Percentiles rank a stretch among this genome's conserved stretches.
Evolutionary conservation across 768 basidiomycete genomes (phyloP).

Genomic region (Mycena latifolia): DNA sequence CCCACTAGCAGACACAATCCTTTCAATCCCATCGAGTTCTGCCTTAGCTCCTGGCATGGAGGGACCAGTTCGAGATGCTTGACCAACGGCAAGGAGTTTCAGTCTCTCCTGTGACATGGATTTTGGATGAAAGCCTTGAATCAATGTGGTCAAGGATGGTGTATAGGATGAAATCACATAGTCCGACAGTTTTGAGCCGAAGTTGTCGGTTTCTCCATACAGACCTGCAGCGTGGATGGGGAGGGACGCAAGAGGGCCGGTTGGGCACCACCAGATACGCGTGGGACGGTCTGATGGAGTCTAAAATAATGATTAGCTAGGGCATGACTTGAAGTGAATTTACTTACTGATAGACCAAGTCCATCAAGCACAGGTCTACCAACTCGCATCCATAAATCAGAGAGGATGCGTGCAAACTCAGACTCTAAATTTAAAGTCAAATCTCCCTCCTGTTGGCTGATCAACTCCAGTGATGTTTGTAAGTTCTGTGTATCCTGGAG

Average conservation of each 20-base stretch:
- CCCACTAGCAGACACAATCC: not conserved
- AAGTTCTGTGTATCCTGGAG: not conserved
- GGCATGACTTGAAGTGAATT: not conserved
- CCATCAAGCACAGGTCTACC: not conserved
- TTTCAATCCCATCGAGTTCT: not conserved
- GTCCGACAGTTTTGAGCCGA: slow-evolving; percentile 27
- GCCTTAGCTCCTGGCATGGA: not conserved
- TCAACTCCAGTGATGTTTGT: not conserved
- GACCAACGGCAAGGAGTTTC: not conserved
- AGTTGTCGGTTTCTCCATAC: slow-evolving; percentile 34
- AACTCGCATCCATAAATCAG: not conserved
- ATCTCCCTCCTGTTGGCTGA: not conserved
- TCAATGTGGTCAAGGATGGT: slow-evolving; percentile 16
- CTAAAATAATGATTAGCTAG: not conserved
- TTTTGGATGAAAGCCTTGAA: not conserved
- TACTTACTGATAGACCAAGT: slow-evolving; percentile 10
- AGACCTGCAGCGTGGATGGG: slow-evolving; percentile 53
- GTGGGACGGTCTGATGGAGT: not conserved
- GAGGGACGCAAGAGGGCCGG: slow-evolving; percentile 44
- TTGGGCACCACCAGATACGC: slow-evolving; percentile 31
- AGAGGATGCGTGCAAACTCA: slow-evolving; percentile 11
- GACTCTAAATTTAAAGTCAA: not conserved
- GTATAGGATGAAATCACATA: slow-evolving; percentile 39
- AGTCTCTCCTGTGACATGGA: not conserved
- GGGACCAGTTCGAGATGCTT: not conserved